Percentiles rank a stretch among this genome's conserved stretches.
Conservation (phyloP, 305 asterid genomes). For the Solanum aculeatissimum region DNA sequence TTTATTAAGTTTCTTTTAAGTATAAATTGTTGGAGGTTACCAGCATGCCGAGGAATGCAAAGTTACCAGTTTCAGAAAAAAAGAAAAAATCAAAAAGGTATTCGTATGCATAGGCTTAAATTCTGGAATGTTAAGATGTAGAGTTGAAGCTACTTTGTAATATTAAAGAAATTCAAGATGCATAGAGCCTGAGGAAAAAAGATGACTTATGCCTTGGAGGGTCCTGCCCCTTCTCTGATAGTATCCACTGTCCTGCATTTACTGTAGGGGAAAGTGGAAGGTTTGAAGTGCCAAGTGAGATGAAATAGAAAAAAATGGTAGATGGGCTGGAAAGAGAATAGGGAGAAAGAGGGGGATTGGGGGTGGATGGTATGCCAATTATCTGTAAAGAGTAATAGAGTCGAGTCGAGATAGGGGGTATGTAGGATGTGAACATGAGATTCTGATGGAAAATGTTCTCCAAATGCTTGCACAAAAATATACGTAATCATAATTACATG, state of each 20-base stretch:
- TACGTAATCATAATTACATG: background rate
- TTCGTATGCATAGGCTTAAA: background rate
- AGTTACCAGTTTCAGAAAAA: background rate
- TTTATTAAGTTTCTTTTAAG: background rate
- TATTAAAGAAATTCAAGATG: background rate
- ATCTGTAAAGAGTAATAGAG: background rate
- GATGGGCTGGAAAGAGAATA: background rate
- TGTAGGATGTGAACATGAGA: background rate
- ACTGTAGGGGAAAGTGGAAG: background rate
- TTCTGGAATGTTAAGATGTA: background rate
- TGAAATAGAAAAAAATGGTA: background rate
- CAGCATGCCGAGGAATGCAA: background rate
- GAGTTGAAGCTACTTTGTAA: background rate
- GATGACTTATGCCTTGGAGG: background rate
- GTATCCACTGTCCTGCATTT: background rate
- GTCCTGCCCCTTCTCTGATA: background rate
- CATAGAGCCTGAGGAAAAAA: background rate
- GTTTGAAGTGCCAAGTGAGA: background rate
- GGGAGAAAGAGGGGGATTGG: background rate
- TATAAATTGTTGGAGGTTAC: background rate
- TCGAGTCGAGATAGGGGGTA: background rate
- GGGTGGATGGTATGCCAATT: background rate
- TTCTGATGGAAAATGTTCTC: background rate
- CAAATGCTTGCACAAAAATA: background rate
- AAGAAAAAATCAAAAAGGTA: background rate